Conservation (phyloP, 2,329 filamentous ascomycete genomes). For the Nigrospora oryzae region DNA sequence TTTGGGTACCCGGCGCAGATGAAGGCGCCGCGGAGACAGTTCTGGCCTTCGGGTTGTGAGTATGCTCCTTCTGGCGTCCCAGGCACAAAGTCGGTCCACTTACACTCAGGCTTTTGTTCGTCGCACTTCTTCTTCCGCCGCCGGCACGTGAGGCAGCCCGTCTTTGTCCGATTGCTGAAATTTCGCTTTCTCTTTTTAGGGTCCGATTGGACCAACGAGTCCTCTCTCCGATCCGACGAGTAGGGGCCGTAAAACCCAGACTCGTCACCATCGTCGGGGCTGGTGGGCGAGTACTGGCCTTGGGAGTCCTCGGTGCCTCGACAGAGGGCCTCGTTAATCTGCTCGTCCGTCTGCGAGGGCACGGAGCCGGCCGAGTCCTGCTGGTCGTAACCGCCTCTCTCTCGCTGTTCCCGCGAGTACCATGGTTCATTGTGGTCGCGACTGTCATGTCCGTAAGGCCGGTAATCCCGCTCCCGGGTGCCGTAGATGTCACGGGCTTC, state of each 20-base stretch:
- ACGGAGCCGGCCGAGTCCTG: slow-evolving; percentile 35
- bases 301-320: slow-evolving; percentile 34
- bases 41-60: slow-evolving; percentile 52
- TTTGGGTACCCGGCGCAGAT: slow-evolving; percentile 86
- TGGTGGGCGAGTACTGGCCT: slow-evolving; percentile 42
- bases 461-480: slow-evolving; percentile 33
- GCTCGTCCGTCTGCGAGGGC: slow-evolving; percentile 41
- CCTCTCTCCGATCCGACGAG: slow-evolving; percentile 33
- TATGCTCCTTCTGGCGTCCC: background rate
- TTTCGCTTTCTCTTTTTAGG: slow-evolving; percentile 66
- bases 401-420: slow-evolving; percentile 37
- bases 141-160: slow-evolving; percentile 86
- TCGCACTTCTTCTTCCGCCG: slow-evolving; percentile 97
- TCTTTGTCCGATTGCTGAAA: slow-evolving; percentile 94
- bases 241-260: slow-evolving; percentile 29
- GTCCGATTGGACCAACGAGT: slow-evolving; percentile 46
- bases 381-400: slow-evolving; percentile 35
- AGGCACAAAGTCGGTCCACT: slow-evolving; percentile 24
- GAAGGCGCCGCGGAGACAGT: slow-evolving; percentile 86
- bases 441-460: slow-evolving; percentile 34
- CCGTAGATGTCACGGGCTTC: slow-evolving; percentile 33
- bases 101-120: slow-evolving; percentile 87
- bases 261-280: slow-evolving; percentile 46
- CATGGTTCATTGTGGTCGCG: slow-evolving; percentile 39
- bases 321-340: slow-evolving; percentile 33